phyloP scores from a whole-genome alignment of 352 stramenopile species.

The Pythium scleroteichum region DNA sequence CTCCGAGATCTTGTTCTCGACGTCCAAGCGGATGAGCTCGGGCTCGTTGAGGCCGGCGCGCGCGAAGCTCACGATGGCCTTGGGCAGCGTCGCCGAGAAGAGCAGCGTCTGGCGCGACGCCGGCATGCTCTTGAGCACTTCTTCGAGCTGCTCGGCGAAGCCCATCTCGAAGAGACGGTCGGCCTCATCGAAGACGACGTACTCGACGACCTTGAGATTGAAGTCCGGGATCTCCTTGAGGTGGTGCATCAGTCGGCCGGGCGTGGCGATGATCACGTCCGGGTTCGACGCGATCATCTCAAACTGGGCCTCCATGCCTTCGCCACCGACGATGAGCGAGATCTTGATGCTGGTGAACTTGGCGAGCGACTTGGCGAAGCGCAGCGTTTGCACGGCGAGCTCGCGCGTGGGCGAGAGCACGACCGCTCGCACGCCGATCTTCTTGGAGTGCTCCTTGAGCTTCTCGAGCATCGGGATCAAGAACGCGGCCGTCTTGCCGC shows the following conservation, averaged over 20 bases:
- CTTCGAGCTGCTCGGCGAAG: conserved; percentile 96
- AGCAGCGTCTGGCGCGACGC: conserved; percentile 88
- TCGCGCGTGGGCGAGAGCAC: conserved; percentile 97
- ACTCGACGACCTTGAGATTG: conserved; percentile 90
- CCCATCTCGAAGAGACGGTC: conserved; percentile 99
- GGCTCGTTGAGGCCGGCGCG: conserved; percentile 97
- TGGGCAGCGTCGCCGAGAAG: conserved; percentile 97
- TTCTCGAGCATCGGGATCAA: conserved; percentile 98
- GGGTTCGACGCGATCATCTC: conserved; percentile 92
- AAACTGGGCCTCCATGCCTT: conserved; percentile 99
- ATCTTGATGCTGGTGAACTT: conserved; percentile 93
- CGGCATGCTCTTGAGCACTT: conserved; percentile 93
- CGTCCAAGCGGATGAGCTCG: conserved; percentile 97
- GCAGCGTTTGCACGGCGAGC: conserved; percentile 97
- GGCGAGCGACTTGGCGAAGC: conserved; percentile 86
- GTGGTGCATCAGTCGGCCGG: conserved; percentile 93
- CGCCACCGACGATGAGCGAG: conserved; percentile 95
- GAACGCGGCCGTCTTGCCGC: conserved; percentile 98
- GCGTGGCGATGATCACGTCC: conserved; percentile 95
- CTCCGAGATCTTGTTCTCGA: conserved; percentile 98
- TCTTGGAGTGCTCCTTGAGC: conserved; percentile 91
- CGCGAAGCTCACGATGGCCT: conserved; percentile 97
- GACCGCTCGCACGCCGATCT: conserved; percentile 85
- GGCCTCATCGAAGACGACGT: conserved; percentile 98
- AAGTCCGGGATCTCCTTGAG: conserved; percentile 94